Evolutionary conservation across 306 rosid genomes (phyloP).

Genomic region (Sphenostylis stenocarpa): DNA sequence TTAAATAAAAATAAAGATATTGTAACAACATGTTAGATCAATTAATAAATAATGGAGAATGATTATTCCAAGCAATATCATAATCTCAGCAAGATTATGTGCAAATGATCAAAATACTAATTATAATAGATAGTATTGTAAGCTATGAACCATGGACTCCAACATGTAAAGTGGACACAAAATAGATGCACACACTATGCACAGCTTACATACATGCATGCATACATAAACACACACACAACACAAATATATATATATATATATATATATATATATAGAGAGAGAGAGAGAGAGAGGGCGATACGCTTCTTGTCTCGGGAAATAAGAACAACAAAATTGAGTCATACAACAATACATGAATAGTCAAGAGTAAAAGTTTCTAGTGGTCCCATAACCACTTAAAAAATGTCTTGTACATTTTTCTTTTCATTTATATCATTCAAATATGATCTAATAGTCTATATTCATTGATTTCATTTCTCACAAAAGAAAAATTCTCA

Average conservation of each 20-base stretch:
- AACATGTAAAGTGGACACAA: not conserved
- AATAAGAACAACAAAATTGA: no score
- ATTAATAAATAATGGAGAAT: constrained; percentile 5
- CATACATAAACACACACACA: no score
- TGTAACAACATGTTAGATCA: not conserved
- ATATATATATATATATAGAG: no score
- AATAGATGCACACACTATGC: not conserved
- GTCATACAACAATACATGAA: not conserved
- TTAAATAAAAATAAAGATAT: constrained; percentile 1
- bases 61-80: not conserved
- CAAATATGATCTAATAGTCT: not conserved
- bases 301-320: no score
- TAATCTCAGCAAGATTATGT: constrained; percentile 15
- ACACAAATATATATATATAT: no score
- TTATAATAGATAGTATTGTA: not conserved
- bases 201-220: not conserved
- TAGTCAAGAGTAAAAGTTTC: not conserved
- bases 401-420: not conserved
- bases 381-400: not conserved
- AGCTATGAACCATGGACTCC: not conserved
- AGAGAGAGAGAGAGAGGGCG: no score
- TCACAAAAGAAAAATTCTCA: no score
- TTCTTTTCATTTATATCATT: not conserved
- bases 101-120: constrained; percentile 21
- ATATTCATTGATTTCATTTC: not conserved